Base-by-base conservation (phyloP, 495 filamentous ascomycete species). In the Trichoderma gamsii region DNA sequence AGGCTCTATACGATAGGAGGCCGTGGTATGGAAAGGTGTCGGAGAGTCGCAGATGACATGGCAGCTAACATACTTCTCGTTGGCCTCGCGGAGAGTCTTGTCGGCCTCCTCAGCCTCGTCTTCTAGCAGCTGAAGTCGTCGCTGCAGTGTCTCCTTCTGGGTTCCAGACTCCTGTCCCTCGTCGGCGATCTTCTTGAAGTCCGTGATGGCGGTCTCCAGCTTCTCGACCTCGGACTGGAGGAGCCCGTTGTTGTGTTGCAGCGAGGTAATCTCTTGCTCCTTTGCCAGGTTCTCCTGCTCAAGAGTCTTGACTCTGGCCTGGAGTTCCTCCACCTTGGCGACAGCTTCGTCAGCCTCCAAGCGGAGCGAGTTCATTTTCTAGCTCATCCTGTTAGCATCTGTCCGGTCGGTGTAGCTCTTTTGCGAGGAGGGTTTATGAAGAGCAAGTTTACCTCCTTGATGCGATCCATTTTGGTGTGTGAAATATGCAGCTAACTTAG, bases 41-140 rank as follows among this genome's bases (percentile, higher is more conserved):
- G 32, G 59, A 56, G 32, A 15, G 41, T 43, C 25, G 21, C 43
- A 56, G 65, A 52, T 51, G 61, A 67, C 64, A 43, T 59, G 49
- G 49, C 49, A 52, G 13, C 44, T 11, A 44, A 79, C 91, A 75
- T 89, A 97, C 95, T 97, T 98, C 80, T 99, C 96, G 77, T 97
- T 97, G 69, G 92, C 91, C 83, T 97, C 95, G 74, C 96, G 88
- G 74, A 97, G 83, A 70, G 89, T 95, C 87, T 90, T 90, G 78
- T 99, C 96, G 65, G 92, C 90, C 78, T 93, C 87, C 82, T 99
- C 95, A 69, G 92, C 92, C 84, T 99, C 95, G 79, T 98, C 95
- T 83, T 99, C 95, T 68, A 98, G 85, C 73, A 99, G 81, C 86
- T 97, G 92, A 76, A 98, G 81, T 83, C 90, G 92, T 76, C 96